Evolutionary conservation across 331 rosid species (phyloP).

Genomic region (Malus hybrid): DNA sequence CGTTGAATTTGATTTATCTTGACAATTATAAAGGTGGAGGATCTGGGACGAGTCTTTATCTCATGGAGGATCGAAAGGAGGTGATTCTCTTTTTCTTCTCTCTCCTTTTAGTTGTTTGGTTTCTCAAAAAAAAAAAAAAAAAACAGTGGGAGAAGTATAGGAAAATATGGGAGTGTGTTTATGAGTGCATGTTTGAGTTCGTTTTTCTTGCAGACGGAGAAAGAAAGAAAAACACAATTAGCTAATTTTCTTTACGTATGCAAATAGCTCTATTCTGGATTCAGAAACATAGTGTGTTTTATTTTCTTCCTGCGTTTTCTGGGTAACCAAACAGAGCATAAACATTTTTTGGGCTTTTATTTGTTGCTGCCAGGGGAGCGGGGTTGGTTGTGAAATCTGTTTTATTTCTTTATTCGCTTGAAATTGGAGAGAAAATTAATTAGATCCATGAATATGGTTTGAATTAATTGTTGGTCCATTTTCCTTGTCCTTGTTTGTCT

Average conservation of each 20-base stretch:
- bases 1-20: background rate
- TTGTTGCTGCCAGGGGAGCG: background rate
- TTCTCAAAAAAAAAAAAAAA: background rate
- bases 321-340: background rate
- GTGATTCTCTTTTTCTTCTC: conserved; percentile 21
- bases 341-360: background rate
- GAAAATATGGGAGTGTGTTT: background rate
- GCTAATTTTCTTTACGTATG: background rate
- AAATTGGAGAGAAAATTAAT: background rate
- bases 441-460: background rate
- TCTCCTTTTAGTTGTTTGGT: conserved; percentile 7
- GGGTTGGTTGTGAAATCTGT: background rate
- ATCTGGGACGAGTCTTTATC: conserved; percentile 1
- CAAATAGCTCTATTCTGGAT: background rate
- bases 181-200: background rate
- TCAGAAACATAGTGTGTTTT: background rate
- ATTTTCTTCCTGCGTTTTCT: background rate
- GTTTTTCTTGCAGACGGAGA: background rate
- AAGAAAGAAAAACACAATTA: background rate
- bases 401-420: background rate
- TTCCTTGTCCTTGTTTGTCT: background rate
- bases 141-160: background rate
- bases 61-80: conserved; percentile 84
- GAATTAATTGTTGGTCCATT: background rate
- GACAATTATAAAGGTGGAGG: background rate